Conservation (phyloP, 495 filamentous ascomycete genomes). For the Hypoxylon rickii region DNA sequence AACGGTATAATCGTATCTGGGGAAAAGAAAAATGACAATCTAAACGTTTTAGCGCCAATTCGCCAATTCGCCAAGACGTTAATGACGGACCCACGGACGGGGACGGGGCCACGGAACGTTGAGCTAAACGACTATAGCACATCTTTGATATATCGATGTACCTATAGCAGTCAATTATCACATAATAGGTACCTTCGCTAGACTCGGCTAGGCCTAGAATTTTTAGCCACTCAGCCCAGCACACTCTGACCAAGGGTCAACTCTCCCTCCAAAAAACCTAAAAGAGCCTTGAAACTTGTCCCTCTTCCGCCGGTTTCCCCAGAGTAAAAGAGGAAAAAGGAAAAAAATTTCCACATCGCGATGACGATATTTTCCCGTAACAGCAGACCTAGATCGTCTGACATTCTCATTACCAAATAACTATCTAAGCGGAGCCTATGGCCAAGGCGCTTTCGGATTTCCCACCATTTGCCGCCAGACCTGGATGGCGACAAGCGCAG, state of each 20-base stretch:
- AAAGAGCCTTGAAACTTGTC: not conserved
- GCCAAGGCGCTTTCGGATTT: constrained; percentile 28
- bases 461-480: constrained; percentile 30
- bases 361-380: constrained; percentile 36
- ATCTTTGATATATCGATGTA: no score
- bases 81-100: constrained; percentile 9
- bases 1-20: constrained; percentile 19
- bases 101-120: constrained; percentile 11
- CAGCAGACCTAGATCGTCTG: constrained; percentile 22
- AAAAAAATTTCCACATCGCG: constrained; percentile 19
- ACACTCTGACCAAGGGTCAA: no score
- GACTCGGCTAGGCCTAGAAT: constrained; percentile 12
- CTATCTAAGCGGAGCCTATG: constrained; percentile 31
- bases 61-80: constrained; percentile 15
- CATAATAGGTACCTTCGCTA: not conserved
- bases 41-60: not conserved
- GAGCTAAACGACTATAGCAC: no score
- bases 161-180: not conserved
- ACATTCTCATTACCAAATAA: constrained; percentile 41
- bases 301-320: constrained; percentile 8
- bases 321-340: constrained; percentile 4
- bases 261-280: constrained; percentile 13
- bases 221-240: constrained; percentile 9
- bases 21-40: constrained; percentile 16
- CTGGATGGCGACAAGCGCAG: constrained; percentile 33